These are phyloP conservation scores for Pseudodiploospora longispora DNA, from an alignment of 2,329 filamentous ascomycete species.

Conservation along the genomic window DNA sequence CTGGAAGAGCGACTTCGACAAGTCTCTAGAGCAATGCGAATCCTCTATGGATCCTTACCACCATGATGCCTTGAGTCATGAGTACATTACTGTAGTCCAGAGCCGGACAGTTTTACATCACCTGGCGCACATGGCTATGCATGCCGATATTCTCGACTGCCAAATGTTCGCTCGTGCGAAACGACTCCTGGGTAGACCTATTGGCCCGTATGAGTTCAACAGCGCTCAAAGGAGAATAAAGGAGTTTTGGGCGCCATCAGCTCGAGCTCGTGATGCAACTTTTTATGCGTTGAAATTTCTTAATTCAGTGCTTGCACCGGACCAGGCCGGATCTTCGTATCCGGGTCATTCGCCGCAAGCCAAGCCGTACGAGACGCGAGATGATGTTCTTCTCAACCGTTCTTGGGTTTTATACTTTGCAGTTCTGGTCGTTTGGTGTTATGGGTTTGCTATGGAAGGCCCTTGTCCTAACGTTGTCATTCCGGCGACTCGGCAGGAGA, in stretches of 20 bases:
- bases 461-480: constrained; percentile 47
- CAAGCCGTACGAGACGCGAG: constrained; percentile 66
- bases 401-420: constrained; percentile 96
- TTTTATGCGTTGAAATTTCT: constrained; percentile 90
- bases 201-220: constrained; percentile 72
- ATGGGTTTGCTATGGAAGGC: constrained; percentile 85
- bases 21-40: constrained; percentile 59
- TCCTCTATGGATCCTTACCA: constrained; percentile 45
- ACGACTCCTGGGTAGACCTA: constrained; percentile 74
- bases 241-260: constrained; percentile 80
- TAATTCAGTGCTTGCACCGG: constrained; percentile 67
- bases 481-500: constrained; percentile 54
- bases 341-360: constrained; percentile 33
- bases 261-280: constrained; percentile 80
- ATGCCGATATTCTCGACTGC: constrained; percentile 94
- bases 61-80: constrained; percentile 50
- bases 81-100: constrained; percentile 64
- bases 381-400: constrained; percentile 83
- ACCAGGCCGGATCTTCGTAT: constrained; percentile 26
- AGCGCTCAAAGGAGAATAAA: constrained; percentile 78
- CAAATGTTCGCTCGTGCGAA: constrained; percentile 91
- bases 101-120: constrained; percentile 85
- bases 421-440: constrained; percentile 87
- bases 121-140: constrained; percentile 94
- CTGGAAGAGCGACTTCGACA: constrained; percentile 90